Evolutionary conservation across 2,329 filamentous ascomycete species (phyloP).

Genomic region (Pseudogymnoascus verrucosus): DNA sequence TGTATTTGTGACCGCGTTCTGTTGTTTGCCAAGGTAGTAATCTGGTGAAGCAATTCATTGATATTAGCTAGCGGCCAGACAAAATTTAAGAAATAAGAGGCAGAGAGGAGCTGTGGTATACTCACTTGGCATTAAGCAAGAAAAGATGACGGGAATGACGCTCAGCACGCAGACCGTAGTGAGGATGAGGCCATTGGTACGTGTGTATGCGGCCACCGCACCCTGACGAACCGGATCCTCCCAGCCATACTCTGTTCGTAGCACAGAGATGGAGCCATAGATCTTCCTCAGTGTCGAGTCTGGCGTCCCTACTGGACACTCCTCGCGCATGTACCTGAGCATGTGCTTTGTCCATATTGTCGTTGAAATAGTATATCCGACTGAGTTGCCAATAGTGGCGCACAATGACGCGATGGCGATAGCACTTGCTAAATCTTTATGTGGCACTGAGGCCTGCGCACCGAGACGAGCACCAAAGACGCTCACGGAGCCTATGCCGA

Average conservation of each 20-base stretch:
- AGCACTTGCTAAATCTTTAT: slow-evolving; percentile 34
- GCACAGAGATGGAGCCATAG: slow-evolving; percentile 30
- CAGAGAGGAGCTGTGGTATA: not conserved
- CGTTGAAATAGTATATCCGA: slow-evolving; percentile 33
- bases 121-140: slow-evolving; percentile 32
- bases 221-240: slow-evolving; percentile 31
- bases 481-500: slow-evolving; percentile 31
- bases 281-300: slow-evolving; percentile 23
- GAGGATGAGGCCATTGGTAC: slow-evolving; percentile 31
- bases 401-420: slow-evolving; percentile 34
- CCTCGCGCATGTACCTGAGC: slow-evolving; percentile 26
- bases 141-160: slow-evolving; percentile 28
- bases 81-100: not conserved
- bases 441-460: slow-evolving; percentile 34
- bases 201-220: slow-evolving; percentile 31
- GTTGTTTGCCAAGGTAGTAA: slow-evolving; percentile 23
- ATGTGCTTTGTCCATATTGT: slow-evolving; percentile 35
- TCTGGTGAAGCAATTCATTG: slow-evolving; percentile 17
- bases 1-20: slow-evolving; percentile 22
- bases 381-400: slow-evolving; percentile 32
- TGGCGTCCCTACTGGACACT: slow-evolving; percentile 24
- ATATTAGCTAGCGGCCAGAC: not conserved
- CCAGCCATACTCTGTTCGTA: slow-evolving; percentile 29
- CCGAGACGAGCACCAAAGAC: slow-evolving; percentile 35
- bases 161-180: slow-evolving; percentile 27